Conservation (phyloP, 2,329 filamentous ascomycete species). For the Mariannaea sp. region DNA sequence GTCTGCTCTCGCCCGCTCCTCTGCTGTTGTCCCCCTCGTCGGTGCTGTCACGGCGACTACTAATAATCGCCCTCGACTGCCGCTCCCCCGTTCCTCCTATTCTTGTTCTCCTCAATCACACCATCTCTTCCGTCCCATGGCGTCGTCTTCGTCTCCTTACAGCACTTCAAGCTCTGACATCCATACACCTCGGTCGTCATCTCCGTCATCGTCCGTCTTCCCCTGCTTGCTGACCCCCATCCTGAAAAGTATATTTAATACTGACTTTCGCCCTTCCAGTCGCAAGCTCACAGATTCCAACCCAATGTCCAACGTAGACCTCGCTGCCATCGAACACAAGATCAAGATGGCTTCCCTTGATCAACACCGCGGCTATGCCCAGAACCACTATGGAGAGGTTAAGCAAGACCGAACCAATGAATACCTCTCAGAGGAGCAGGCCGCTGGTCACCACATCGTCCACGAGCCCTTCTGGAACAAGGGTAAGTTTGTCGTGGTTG, state of each 20-base stretch:
- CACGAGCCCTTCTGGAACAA: slow-evolving; percentile 69
- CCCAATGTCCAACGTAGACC: slow-evolving; percentile 61
- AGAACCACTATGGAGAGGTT: slow-evolving; percentile 60
- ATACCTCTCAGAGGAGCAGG: slow-evolving; percentile 56
- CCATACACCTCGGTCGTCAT: slow-evolving; percentile 59
- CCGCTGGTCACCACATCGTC: slow-evolving; percentile 65
- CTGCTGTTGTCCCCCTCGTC: slow-evolving; percentile 25
- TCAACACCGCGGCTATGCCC: slow-evolving; percentile 63
- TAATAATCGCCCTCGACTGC: slow-evolving; percentile 40
- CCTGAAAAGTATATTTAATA: slow-evolving; percentile 45
- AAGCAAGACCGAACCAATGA: slow-evolving; percentile 59
- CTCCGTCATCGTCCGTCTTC: slow-evolving; percentile 54
- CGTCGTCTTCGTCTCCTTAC: slow-evolving; percentile 45
- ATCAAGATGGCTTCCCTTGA: slow-evolving; percentile 66
- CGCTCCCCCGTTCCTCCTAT: slow-evolving; percentile 33
- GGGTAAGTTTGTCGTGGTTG: slow-evolving; percentile 49
- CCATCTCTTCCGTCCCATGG: slow-evolving; percentile 32
- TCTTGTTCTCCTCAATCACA: slow-evolving; percentile 33
- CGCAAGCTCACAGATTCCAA: slow-evolving; percentile 58
- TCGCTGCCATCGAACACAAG: slow-evolving; percentile 60
- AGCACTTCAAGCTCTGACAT: slow-evolving; percentile 56
- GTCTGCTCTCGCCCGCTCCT: slow-evolving; percentile 31
- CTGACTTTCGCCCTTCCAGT: slow-evolving; percentile 57
- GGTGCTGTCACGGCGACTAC: slow-evolving; percentile 35
- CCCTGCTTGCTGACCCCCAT: slow-evolving; percentile 51